Base-by-base conservation (phyloP, 768 basidiomycete genomes). In the Lentinus tigrinus region DNA sequence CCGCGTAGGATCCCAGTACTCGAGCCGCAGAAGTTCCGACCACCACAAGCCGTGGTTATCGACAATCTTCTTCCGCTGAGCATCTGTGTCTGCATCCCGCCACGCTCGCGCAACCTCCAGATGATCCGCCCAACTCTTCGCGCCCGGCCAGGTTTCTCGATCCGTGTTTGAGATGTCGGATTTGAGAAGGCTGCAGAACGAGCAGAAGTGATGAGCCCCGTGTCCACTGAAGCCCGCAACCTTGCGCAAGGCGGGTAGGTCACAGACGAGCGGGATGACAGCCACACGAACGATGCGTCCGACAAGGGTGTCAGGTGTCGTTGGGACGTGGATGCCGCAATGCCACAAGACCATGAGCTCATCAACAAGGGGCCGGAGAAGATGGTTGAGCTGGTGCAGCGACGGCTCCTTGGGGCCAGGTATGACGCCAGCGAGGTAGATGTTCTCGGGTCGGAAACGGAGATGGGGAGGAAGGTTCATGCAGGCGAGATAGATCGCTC, bases 171-270 rank as follows among this genome's bases (percentile, higher is more conserved):
- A 17, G 38, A 39, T 53, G 3, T 53, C 43, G 4, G 2, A 5
- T 4, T 19, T 23, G 9, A 4, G 3, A 1, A 39, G 21, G 2
- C n/a, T 62, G 4, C 76, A 77, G 2, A 71, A 56, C 4, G 66
- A 61, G 47, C 75, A 77, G 52, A 67, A 76, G 4, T 66, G 62
- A 19, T 71, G 47, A 6, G 67, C 66, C 2, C 42, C 16, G 13
- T 57, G 24, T 5, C 27, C 57, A 5, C 71, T 70, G 23, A 69
- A 17, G 5, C 68, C 71, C 4, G 69, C 51, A 0, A 65, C 40
- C 52, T 75, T 73, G 14, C 67, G 52, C 11, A 66, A 62, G 21
- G 71, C 72, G 4, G 70, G 69, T 4, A 76, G 67, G 52, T 77
- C 71, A n/a, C 57, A 67, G 13, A 73, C 57, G 4, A 74, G 56